Evolutionary conservation across 2,329 filamentous ascomycete genomes (phyloP), one percentile per base, ranked within the genome.

Genomic region (Colletotrichum orbiculare): DNA sequence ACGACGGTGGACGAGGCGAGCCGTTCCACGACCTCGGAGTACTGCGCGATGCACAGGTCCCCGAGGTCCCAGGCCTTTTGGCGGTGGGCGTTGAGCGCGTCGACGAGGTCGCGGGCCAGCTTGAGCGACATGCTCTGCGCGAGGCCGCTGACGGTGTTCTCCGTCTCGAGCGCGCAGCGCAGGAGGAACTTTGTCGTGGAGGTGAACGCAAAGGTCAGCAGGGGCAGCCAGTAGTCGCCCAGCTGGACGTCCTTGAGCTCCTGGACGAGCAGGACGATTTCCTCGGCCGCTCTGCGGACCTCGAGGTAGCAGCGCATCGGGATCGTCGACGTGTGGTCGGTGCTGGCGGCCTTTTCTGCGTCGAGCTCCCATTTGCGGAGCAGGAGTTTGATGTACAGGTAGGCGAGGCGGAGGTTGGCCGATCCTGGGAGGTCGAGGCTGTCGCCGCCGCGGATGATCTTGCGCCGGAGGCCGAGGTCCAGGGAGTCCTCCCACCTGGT

Each of bases 341-440:
- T 9, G 58, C 13, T 56, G 25, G 54, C 48, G 5, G 54, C 39
- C 65, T 73, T 79, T 64, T 76, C 74, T 1, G 76, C 73, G 56
- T 84, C 81, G 1, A 85, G 77, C 46, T 79, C 76, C 38, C 85
- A 79, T 4, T 83, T 78, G 13, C 81, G 77, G 0, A 82, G 73
- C 0, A 87, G 72, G 3, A 87, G 75, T 35, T 79, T 79, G 9
- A 82, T 75, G 0, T 81, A 81, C 1, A 87, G 70, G 68, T 85
- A 86, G 0, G 82, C 77, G 4, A 87, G 72, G 2, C 84, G 82
- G 10, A 87, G 75, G 49, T 86, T 87, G 9, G 83, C 76, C 0
- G 82, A 81, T 0, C 84, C 84, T 0, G 81, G 78, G 0, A 78
- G 70, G 2, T 76, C 71, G 0, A 84, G 68, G 34, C 48, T 59